Base-by-base conservation (phyloP, 305 asterid genomes). In the Rubia peregrina region DNA sequence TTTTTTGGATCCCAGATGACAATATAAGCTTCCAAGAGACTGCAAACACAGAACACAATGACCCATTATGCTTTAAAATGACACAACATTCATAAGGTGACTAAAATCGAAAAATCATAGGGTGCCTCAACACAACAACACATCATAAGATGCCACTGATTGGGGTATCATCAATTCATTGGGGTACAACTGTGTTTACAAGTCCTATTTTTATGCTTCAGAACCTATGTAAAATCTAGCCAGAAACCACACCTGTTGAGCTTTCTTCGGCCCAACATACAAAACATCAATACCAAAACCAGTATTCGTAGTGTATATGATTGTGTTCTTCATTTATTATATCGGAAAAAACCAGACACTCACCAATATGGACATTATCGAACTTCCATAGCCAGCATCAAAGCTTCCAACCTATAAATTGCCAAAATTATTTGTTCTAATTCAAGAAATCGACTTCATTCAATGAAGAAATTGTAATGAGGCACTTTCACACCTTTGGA, bases 141-240 rank as follows among this genome's bases (percentile, higher is more conserved):
- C n/a, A n/a, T n/a, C n/a, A n/a, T n/a, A n/a, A n/a, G n/a, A n/a
- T n/a, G n/a, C n/a, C n/a, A n/a, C n/a, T n/a, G n/a, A n/a, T n/a
- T n/a, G n/a, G n/a, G n/a, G n/a, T n/a, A n/a, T n/a, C n/a, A n/a
- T n/a, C n/a, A n/a, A n/a, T n/a, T n/a, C n/a, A n/a, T n/a, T n/a
- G n/a, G n/a, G 93, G 92, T 24, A 92, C 98, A 71, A 90, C 95
- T 26, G 87, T 89, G 59, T 93, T 93, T 26, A 93, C 85, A 59
- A 93, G 97, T 73, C 98, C 98, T 96, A 93, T 80, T 86, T 87
- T 65, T 90, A 97, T 30, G 98, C 97, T 71, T 90, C 97, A 1
- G 72, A 17, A 24, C 96, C 97, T 40, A 81, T 84, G 84, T 93
- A 93, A 66, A 93, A 89, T 82, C 93, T 83, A 5, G 97, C 77